phyloP scores from a whole-genome alignment of 176 grass and related monocot genomes.

The Lolium perenne region DNA sequence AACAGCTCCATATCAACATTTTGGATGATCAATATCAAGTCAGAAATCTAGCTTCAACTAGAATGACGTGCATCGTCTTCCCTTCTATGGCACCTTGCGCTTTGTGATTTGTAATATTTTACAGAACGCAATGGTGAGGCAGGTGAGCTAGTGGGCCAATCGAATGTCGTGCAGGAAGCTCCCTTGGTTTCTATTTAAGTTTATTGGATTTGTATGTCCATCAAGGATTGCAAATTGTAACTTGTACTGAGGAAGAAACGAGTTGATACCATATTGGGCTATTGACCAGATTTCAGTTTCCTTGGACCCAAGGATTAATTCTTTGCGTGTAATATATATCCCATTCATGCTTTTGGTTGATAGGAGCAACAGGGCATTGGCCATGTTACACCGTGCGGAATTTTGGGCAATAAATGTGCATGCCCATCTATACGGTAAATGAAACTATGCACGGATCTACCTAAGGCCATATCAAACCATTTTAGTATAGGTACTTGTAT shows the following conservation, averaged over 20 bases:
- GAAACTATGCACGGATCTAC: too few relatives aligned
- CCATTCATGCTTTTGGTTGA: neutral
- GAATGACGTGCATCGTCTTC: neutral
- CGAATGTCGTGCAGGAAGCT: neutral
- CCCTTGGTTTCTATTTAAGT: conserved; percentile 33
- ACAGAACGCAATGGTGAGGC: neutral
- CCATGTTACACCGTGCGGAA: neutral
- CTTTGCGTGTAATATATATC: neutral
- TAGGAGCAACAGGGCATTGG: neutral
- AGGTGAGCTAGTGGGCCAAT: neutral
- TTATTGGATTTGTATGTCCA: conserved; percentile 18
- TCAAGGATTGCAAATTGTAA: conserved; percentile 21
- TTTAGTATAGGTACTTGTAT: too few relatives aligned
- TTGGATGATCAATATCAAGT: conserved; percentile 13
- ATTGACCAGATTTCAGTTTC: conserved; percentile 36
- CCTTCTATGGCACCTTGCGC: neutral
- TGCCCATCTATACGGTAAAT: neutral
- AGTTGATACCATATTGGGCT: conserved; percentile 36
- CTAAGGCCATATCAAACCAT: too few relatives aligned
- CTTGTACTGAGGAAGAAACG: conserved; percentile 35
- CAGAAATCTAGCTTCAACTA: neutral
- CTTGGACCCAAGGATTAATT: neutral
- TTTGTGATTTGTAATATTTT: conserved; percentile 28
- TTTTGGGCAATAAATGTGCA: neutral
- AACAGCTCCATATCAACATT: neutral